A percentile compares a stretch with the other conserved stretches of the same genome.
Evolutionary conservation across 202 grass and related monocot genomes (phyloP).

Genomic region (Panicum hallii): DNA sequence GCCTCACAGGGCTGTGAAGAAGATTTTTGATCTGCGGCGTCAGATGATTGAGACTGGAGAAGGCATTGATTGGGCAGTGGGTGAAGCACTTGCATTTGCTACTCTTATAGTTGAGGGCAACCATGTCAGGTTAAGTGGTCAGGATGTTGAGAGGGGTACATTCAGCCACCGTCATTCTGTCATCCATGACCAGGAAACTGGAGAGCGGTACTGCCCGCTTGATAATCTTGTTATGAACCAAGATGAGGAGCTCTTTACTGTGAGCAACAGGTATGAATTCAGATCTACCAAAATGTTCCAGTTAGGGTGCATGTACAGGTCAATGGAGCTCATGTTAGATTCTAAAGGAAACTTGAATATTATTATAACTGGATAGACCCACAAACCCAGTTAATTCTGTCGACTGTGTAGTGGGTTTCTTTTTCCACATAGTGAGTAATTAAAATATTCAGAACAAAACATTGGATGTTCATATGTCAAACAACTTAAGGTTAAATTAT

Average conservation of each 20-base stretch:
- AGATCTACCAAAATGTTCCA: background rate
- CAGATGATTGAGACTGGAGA: constrained; percentile 91
- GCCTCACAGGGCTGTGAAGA: constrained; percentile 86
- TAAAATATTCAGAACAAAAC: background rate
- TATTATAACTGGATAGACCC: constrained; percentile 10
- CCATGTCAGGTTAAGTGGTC: constrained; percentile 97
- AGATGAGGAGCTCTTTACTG: constrained; percentile 91
- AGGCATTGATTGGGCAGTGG: constrained; percentile 94
- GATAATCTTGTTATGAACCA: constrained; percentile 94
- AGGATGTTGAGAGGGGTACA: constrained; percentile 96
- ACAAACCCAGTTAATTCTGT: background rate
- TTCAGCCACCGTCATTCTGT: constrained; percentile 97
- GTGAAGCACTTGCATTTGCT: constrained; percentile 94
- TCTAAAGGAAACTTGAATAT: constrained; percentile 22
- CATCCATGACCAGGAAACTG: constrained; percentile 93
- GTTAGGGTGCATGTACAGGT: background rate
- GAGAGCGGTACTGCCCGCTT: constrained; percentile 79
- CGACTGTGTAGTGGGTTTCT: constrained; percentile 2
- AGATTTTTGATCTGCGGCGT: constrained; percentile 77
- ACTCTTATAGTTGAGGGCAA: constrained; percentile 97
- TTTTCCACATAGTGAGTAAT: background rate
- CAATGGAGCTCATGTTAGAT: background rate
- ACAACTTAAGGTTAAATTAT: constrained; percentile 12
- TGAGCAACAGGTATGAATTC: constrained; percentile 90
- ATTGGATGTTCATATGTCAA: constrained; percentile 18